These are phyloP conservation scores for Rhizophora apiculata DNA, from an alignment of 345 rosid species.

Conservation along the genomic window DNA sequence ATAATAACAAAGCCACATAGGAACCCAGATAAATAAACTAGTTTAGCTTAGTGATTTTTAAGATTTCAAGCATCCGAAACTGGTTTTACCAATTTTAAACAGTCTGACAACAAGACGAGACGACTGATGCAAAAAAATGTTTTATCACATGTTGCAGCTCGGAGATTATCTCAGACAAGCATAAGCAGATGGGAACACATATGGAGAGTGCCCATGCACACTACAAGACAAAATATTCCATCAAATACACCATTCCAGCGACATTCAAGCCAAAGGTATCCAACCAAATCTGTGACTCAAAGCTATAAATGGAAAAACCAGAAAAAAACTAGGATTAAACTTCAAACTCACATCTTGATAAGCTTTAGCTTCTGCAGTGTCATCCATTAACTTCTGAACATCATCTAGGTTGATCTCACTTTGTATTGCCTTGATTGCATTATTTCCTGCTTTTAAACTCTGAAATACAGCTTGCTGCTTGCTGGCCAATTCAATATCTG, in stretches of 20 bases:
- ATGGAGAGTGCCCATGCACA: no score
- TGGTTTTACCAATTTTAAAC: no score
- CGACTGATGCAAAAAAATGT: no score
- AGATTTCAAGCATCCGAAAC: no score
- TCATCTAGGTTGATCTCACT: constrained; percentile 84
- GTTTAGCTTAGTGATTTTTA: no score
- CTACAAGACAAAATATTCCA: neutral
- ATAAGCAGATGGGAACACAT: no score
- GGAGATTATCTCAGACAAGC: no score
- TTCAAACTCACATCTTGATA: constrained; percentile 80
- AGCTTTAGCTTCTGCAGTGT: constrained; percentile 86
- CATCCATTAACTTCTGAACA: constrained; percentile 95
- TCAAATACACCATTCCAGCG: neutral
- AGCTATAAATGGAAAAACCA: neutral
- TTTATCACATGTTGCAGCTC: no score
- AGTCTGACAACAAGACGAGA: no score
- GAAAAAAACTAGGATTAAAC: neutral
- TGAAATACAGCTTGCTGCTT: constrained; percentile 96
- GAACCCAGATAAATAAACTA: no score
- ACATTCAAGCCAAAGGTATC: neutral
- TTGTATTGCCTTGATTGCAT: constrained; percentile 84
- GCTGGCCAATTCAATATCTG: constrained; percentile 90
- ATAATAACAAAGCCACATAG: no score
- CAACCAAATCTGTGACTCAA: neutral
- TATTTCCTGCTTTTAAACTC: constrained; percentile 75